phyloP scores from a whole-genome alignment of 345 rosid species.

The Gossypium herbaceum region DNA sequence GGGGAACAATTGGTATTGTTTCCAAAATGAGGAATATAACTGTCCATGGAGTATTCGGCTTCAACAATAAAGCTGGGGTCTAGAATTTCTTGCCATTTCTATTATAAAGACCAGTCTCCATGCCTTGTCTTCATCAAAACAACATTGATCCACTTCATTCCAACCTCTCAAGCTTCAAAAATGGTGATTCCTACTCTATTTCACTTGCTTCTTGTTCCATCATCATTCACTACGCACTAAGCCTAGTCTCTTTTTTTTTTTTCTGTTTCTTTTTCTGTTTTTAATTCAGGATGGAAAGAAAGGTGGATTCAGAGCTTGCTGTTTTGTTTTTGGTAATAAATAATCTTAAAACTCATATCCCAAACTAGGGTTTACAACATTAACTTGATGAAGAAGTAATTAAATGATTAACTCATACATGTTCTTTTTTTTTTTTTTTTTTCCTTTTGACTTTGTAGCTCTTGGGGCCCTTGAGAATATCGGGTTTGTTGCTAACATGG shows the following conservation, averaged over 20 bases:
- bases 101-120: not conserved
- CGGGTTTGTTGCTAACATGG: conserved; percentile 30
- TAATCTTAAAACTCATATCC: not conserved
- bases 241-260: not conserved
- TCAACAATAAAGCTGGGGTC: not conserved
- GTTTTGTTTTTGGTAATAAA: conserved; percentile 37
- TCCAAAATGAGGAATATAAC: conserved; percentile 8
- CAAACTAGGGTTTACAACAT: not conserved
- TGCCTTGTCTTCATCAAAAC: conserved; percentile 2
- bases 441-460: conserved; percentile 3
- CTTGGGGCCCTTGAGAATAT: conserved; percentile 25
- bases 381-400: not conserved
- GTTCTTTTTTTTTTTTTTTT: not conserved
- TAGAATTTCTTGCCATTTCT: conserved; percentile 2
- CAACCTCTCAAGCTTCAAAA: not conserved
- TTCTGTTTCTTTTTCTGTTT: not conserved
- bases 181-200: not conserved
- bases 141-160: not conserved
- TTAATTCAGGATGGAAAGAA: conserved; percentile 9
- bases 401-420: not conserved
- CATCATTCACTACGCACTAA: not conserved
- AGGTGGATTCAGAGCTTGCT: conserved; percentile 41
- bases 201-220: not conserved
- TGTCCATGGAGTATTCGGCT: not conserved
- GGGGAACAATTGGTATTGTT: not conserved